Base-by-base conservation (phyloP, 106 monocot genomes). In the Apostasia ramifera region DNA sequence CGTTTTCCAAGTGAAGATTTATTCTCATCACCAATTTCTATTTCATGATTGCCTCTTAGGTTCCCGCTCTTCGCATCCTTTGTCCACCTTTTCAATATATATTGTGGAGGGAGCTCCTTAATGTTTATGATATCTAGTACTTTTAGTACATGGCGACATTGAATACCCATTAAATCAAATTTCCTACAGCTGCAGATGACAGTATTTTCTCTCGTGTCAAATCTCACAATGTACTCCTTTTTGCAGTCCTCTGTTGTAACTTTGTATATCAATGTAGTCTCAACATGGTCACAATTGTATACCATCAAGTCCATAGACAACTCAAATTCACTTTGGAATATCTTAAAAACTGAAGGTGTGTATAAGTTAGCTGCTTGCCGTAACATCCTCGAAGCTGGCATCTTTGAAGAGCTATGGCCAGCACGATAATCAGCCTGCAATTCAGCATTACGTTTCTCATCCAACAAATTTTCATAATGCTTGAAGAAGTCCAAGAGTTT, bases 121-220 rank as follows among this genome's bases (percentile, higher is more conserved):
- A 70, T 38, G 38, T 70, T 70, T 58, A 58, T 70, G 47, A 45
- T 70, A 70, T 70, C 57, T 8, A 58, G 47, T 7, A 70, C 57
- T 58, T 70, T 70, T 15, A 70, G 46, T 1, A 70, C 70, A 47
- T 70, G 70, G 2, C 58, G 15, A 55, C 70, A 70, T 37, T 70
- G 70, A 47, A 70, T 70, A 5, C 70, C 70, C 56, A 41, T 58
- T 26, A 58, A 70, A 9, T 70, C 70, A 58, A 70, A 70, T 53
- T 57, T 70, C 38, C 58, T 57, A 38, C 70, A 70, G 8, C 46
- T 44, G 37, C 70, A 57, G 44, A 46, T 70, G 12, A 58, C 58
- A 53, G 46, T 47, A 38, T 70, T 58, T 46, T 58, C 46, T 58
- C 8, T 6, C 46, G 26, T 44, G 46, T 70, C 37, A 58, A 57